These are phyloP conservation scores for Pterocarpus macrocarpus DNA, from an alignment of 306 rosid species.

Conservation along the genomic window DNA sequence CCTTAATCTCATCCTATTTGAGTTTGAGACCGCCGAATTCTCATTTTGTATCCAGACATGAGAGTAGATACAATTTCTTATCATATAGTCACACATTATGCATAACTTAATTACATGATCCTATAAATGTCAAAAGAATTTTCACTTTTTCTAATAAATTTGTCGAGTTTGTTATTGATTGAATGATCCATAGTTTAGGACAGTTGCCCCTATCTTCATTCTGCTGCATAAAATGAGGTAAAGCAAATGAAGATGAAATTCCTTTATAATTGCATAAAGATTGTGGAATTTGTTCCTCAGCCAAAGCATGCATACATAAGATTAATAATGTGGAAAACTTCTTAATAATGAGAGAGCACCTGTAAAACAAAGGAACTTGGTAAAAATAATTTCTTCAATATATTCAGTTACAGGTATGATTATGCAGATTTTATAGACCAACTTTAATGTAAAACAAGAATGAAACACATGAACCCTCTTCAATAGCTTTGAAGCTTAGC, in stretches of 20 bases:
- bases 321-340: neutral
- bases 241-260: constrained; percentile 10
- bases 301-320: neutral
- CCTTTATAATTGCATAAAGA: neutral
- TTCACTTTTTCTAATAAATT: neutral
- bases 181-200: neutral
- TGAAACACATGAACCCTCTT: neutral
- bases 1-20: neutral
- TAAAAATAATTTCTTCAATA: constrained; percentile 14
- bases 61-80: neutral
- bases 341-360: neutral
- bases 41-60: neutral
- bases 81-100: neutral
- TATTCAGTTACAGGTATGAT: neutral
- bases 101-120: neutral
- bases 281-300: neutral
- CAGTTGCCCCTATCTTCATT: neutral
- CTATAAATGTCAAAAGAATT: neutral
- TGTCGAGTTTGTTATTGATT: neutral
- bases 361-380: neutral
- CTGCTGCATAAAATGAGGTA: neutral
- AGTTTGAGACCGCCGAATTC: neutral
- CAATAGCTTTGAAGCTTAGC: constrained; percentile 16
- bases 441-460: constrained; percentile 1
- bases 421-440: neutral